phyloP scores from a whole-genome alignment of 768 basidiomycete species.

The Tulasnella sp. region DNA sequence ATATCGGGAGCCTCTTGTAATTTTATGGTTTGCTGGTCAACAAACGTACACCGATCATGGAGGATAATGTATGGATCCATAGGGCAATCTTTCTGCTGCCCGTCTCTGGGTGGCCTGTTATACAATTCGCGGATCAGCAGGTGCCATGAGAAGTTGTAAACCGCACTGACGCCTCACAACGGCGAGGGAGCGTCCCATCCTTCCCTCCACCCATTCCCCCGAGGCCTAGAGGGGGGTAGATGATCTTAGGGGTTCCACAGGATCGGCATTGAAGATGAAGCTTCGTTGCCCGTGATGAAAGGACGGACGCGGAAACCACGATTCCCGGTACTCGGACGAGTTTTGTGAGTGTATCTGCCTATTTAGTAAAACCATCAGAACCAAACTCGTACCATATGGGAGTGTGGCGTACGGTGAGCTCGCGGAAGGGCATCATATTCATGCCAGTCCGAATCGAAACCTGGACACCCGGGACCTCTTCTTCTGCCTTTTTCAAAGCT shows the following conservation, averaged over 20 bases:
- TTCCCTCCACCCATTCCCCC: conserved; percentile 82
- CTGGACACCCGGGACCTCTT: conserved; percentile 61
- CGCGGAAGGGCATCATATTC: conserved; percentile 87
- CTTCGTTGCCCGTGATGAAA: conserved; percentile 86
- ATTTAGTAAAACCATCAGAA: background rate
- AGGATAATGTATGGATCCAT: conserved; percentile 92
- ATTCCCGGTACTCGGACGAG: conserved; percentile 96
- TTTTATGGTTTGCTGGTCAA: conserved; percentile 93
- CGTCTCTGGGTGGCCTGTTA: conserved; percentile 44
- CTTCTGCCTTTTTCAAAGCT: conserved; percentile 19
- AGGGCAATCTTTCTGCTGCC: conserved; percentile 89
- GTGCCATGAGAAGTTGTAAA: background rate
- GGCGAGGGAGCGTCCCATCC: conserved; percentile 67
- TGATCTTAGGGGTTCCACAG: conserved; percentile 65
- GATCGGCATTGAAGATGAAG: conserved; percentile 87
- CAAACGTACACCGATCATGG: conserved; percentile 86
- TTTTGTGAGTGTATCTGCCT: conserved; percentile 83
- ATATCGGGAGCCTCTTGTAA: conserved; percentile 98
- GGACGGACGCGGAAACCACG: conserved; percentile 89
- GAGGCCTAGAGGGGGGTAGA: conserved; percentile 65
- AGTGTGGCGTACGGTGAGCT: conserved; percentile 50
- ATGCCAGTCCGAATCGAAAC: conserved; percentile 79
- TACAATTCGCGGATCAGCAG: background rate
- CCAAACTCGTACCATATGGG: background rate
- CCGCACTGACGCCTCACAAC: conserved; percentile 55